A percentile compares a stretch with the other conserved stretches of the same genome.
phyloP scores from a whole-genome alignment of 768 basidiomycete genomes.

The Udeniomyces megalosporus region DNA sequence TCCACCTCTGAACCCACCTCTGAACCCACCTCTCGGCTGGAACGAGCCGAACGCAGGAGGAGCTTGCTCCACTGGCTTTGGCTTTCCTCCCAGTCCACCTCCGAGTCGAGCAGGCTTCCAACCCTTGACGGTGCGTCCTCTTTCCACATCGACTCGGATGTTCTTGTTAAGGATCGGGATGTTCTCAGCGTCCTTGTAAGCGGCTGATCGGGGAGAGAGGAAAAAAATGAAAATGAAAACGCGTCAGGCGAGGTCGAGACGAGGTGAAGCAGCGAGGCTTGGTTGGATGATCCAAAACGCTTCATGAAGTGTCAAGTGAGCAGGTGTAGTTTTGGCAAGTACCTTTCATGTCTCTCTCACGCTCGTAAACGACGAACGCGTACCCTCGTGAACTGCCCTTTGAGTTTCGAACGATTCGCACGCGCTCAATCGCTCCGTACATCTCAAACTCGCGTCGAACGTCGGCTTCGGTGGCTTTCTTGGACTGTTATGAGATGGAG shows the following conservation, averaged over 20 bases:
- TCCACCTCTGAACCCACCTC: slow-evolving; percentile 13
- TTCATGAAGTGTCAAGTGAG: neutral
- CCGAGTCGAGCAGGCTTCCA: slow-evolving; percentile 96
- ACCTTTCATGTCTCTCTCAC: slow-evolving; percentile 99
- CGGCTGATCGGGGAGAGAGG: slow-evolving; percentile 30
- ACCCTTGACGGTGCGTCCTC: slow-evolving; percentile 90
- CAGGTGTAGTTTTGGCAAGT: neutral
- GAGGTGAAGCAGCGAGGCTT: neutral
- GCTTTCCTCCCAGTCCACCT: slow-evolving; percentile 90
- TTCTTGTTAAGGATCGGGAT: slow-evolving; percentile 90
- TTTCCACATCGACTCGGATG: slow-evolving; percentile 94
- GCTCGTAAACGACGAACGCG: slow-evolving; percentile 93
- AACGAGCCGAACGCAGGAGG: slow-evolving; percentile 16
- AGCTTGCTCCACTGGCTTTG: slow-evolving; percentile 47
- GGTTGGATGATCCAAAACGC: too few relatives aligned
- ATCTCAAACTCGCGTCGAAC: slow-evolving; percentile 87
- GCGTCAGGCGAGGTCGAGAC: neutral
- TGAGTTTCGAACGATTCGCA: slow-evolving; percentile 81
- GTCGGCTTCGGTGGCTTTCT: slow-evolving; percentile 78
- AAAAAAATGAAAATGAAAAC: neutral
- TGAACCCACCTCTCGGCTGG: slow-evolving; percentile 15
- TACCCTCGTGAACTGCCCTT: slow-evolving; percentile 78
- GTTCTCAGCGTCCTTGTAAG: slow-evolving; percentile 97
- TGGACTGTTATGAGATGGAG: slow-evolving; percentile 42
- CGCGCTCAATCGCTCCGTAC: slow-evolving; percentile 85